Conservation (phyloP, 768 basidiomycete species). For the Russula brevipes region DNA sequence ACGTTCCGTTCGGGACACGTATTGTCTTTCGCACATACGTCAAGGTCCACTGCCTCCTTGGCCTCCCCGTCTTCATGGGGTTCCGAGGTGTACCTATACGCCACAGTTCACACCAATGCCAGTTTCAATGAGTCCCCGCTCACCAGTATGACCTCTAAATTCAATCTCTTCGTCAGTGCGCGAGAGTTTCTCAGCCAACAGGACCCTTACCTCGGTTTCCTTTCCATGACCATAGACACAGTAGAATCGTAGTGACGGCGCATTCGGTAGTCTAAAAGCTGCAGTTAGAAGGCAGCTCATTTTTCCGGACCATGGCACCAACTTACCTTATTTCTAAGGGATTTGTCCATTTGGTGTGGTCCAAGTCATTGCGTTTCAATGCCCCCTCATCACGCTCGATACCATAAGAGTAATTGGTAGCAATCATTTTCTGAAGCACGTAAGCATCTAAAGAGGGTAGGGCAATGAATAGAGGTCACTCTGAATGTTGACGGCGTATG, state of each 20-base stretch:
- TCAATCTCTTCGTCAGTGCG: background rate
- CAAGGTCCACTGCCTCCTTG: slow-evolving; percentile 8
- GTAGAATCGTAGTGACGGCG: slow-evolving; percentile 87
- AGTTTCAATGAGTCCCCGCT: slow-evolving; percentile 9
- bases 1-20: slow-evolving; percentile 38
- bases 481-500: slow-evolving; percentile 83
- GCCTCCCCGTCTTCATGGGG: slow-evolving; percentile 46
- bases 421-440: slow-evolving; percentile 63
- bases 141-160: slow-evolving; percentile 80
- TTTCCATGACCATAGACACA: slow-evolving; percentile 96
- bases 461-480: slow-evolving; percentile 34
- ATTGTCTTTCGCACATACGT: slow-evolving; percentile 43
- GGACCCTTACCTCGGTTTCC: slow-evolving; percentile 71
- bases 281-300: background rate
- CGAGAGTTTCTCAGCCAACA: slow-evolving; percentile 7
- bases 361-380: slow-evolving; percentile 60
- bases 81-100: slow-evolving; percentile 64
- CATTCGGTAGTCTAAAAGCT: slow-evolving; percentile 63
- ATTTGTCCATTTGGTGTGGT: slow-evolving; percentile 88
- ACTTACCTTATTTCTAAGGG: slow-evolving; percentile 67
- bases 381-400: slow-evolving; percentile 70
- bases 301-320: background rate
- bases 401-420: slow-evolving; percentile 81
- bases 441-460: background rate
- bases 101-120: background rate